Percentiles rank a stretch among this genome's conserved stretches.
phyloP scores from a whole-genome alignment of 2,329 filamentous ascomycete species.

The Emergomyces pasteurianus region DNA sequence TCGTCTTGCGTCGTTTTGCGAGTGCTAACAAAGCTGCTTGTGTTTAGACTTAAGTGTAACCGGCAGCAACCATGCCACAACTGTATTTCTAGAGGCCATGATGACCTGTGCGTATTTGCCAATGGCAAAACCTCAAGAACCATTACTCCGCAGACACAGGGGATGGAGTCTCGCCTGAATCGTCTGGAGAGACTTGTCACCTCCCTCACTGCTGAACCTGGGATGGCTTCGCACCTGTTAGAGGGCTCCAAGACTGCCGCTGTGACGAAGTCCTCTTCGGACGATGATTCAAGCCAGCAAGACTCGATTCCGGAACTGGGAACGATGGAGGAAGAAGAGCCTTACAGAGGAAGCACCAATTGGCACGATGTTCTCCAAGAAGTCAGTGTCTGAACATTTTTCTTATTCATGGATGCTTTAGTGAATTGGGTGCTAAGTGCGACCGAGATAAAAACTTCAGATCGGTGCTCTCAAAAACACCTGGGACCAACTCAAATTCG shows the following conservation, averaged over 20 bases:
- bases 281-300: background rate
- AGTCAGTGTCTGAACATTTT: slow-evolving; percentile 17
- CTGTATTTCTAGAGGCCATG: background rate
- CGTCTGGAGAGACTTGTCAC: slow-evolving; percentile 17
- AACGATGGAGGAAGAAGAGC: slow-evolving; percentile 14
- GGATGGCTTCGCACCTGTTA: background rate
- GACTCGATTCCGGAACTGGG: background rate
- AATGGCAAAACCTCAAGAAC: background rate
- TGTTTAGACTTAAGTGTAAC: slow-evolving; percentile 1
- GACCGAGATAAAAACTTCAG: background rate
- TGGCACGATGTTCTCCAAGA: slow-evolving; percentile 20
- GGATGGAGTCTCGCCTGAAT: slow-evolving; percentile 1
- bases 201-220: slow-evolving; percentile 9
- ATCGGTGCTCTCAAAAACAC: background rate
- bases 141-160: background rate
- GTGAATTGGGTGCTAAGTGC: background rate
- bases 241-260: no score
- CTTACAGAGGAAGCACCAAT: slow-evolving; percentile 20
- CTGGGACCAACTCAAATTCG: background rate
- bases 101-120: background rate
- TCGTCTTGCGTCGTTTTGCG: background rate
- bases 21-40: background rate
- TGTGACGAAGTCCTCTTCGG: background rate
- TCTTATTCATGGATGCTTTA: slow-evolving; percentile 1
- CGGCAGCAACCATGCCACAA: slow-evolving; percentile 2